Conservation (phyloP, 2,329 filamentous ascomycete genomes). For the Phialocephala subalpina region DNA sequence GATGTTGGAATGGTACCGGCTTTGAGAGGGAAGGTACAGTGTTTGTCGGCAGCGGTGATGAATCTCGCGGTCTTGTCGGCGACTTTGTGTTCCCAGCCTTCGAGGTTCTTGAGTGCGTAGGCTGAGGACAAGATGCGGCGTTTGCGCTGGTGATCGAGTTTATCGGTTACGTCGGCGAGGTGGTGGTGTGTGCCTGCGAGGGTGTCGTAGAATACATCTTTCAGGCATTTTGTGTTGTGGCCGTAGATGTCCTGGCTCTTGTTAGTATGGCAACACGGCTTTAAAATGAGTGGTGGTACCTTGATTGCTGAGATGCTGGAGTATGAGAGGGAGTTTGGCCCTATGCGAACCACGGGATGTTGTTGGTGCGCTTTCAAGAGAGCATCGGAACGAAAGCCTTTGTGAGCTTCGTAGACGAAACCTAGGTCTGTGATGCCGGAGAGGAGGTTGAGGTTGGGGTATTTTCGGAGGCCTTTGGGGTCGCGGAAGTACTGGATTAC, state of each 20-base stretch:
- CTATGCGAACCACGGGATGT: constrained; percentile 53
- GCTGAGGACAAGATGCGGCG: constrained; percentile 58
- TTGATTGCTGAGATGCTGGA: constrained; percentile 52
- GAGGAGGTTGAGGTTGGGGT: constrained; percentile 52
- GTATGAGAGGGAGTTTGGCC: constrained; percentile 55
- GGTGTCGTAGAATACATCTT: constrained; percentile 56
- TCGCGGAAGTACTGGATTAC: constrained; percentile 54
- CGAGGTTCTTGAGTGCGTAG: constrained; percentile 61
- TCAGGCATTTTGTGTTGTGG: constrained; percentile 58
- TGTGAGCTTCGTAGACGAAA: constrained; percentile 54
- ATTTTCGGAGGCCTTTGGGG: constrained; percentile 56
- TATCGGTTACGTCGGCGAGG: constrained; percentile 60
- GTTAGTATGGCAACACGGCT: background rate
- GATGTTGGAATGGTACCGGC: constrained; percentile 37
- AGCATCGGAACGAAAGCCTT: constrained; percentile 52
- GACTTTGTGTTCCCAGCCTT: constrained; percentile 62
- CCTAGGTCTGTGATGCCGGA: constrained; percentile 55
- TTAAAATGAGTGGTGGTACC: constrained; percentile 11
- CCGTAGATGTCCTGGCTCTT: constrained; percentile 55
- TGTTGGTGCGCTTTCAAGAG: constrained; percentile 55
- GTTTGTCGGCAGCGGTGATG: constrained; percentile 52
- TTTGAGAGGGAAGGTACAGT: constrained; percentile 46
- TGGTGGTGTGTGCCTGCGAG: constrained; percentile 58
- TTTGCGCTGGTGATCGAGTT: constrained; percentile 59
- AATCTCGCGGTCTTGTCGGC: constrained; percentile 57